Base-by-base conservation (phyloP, 495 filamentous ascomycete genomes). In the Sabuloglossum arenarium region DNA sequence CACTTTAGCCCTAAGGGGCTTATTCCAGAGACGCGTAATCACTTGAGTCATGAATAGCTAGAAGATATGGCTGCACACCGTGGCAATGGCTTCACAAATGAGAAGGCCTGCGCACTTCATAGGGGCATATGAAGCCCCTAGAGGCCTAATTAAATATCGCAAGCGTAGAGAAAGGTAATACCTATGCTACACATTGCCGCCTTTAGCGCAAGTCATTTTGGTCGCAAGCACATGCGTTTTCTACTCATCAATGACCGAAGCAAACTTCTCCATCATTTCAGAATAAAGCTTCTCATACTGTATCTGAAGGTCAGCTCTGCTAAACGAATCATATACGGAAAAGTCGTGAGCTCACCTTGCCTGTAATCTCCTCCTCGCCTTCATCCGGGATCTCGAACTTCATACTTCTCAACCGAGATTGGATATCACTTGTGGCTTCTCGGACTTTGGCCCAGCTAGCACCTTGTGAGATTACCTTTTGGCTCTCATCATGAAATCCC, bases 401-500 rank as follows among this genome's bases (percentile, higher is more conserved):
- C 79, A 98, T 91, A 66, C 74, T 81, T 61, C 89, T 77, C 62
- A 98, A 75, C 55, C 85, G 70, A 42, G 69, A 77, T 70, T 94
- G 88, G 61, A 96, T 80, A 30, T 95, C 90, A 39, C 76, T 71
- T 0, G 91, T 98, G 28, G 85, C 80, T 60, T 97, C 91, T 55
- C 90, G 79, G 46, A 97, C 81, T 79, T 91, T 97, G 63, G 70
- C 69, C 91, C 91, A 99, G 68, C 70, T 83, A 64, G 86, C 82
- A 55, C 91, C 91, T 63, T 93, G 84, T 19, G 85, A 77, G 63
- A 99, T 72, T 0, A 88, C 90, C 75, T 95, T 97, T 69, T 97
- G 91, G 11, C 86, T 81, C 71, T 99, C 91, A 67, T 99, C 93
- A 62, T 94, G 86, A 76, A 88, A 99, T 53, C 81, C 85, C 79